Base-by-base conservation (phyloP, 2,329 filamentous ascomycete genomes). In the Ambrosiella xylebori region DNA sequence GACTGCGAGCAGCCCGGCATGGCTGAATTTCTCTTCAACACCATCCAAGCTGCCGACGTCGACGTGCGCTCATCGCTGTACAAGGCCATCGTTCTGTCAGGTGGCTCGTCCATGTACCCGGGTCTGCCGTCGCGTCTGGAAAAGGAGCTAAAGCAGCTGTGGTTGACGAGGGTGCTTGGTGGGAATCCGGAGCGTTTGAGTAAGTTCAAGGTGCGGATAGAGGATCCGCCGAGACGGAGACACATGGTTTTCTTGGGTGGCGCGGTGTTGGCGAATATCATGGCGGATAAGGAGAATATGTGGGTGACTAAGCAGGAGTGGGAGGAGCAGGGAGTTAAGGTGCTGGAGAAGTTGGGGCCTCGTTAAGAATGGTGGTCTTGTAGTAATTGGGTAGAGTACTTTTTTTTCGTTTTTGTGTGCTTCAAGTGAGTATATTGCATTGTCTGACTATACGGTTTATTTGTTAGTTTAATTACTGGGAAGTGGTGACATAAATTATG, bases 231-330 rank as follows among this genome's bases (percentile, higher is more conserved):
- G 39, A 81, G 93, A 73, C 81, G 93, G 74, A 80, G 91, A 71
- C 93, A 98, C 76, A 97, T 98, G 90, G 93, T 98, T n/a, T 97
- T 98, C 78, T 74, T 98, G 58, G 93, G 93, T 60, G 93, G 93
- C 65, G 93, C 93, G 35, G 93, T 98, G 62, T 76, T 98, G 66
- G 93, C 93, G 65, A 97, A 97, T 70, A 94, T 98, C 71, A 97
- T 98, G 86, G 90, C 93, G 51, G 90, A 97, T 73, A 97, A 96
- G 75, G 88, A 96, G 71, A 86, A 85, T 70, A 97, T 97, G 93
- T 98, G 93, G 93, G 90, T 98, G 67, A 86, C 85, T 65, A 95
- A 95, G 77, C 79, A 86, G 67, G 93, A 98, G 73, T 98, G 93
- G 93, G 80, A 93, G 67, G 93, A 98, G 73, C 85, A 96, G 69